A percentile compares a stretch with the other conserved stretches of the same genome.
These are phyloP conservation scores for Misopates orontium DNA, from an alignment of 257 asterid species.

Conservation along the genomic window DNA sequence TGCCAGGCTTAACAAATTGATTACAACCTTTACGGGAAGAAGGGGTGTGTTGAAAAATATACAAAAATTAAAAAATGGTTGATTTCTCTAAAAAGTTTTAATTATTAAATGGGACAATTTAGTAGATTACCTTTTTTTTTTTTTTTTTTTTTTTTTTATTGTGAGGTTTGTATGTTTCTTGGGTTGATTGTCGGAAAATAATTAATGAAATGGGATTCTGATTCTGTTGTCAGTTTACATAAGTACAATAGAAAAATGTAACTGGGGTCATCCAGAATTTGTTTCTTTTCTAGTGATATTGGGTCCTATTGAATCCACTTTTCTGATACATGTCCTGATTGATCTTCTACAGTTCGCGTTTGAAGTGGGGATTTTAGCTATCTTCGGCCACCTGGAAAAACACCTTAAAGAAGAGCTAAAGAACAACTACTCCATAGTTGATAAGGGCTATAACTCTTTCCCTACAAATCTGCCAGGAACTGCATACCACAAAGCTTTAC, in stretches of 20 bases:
- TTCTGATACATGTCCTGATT: constrained; percentile 11
- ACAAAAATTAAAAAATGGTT: no score
- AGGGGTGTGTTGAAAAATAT: no score
- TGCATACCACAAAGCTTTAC: constrained; percentile 61
- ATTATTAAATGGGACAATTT: no score
- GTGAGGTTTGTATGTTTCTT: no score
- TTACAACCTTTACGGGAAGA: no score
- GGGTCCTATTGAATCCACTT: neutral
- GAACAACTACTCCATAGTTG: constrained; percentile 62
- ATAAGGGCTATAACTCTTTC: constrained; percentile 86
- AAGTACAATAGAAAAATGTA: neutral
- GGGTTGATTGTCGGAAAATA: no score
- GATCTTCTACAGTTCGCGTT: constrained; percentile 48
- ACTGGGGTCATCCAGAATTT: neutral
- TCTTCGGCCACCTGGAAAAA: constrained; percentile 65
- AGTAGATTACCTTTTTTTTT: no score
- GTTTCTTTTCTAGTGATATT: neutral
- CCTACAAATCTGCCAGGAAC: constrained; percentile 86
- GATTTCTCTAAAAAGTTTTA: no score
- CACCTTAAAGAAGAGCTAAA: constrained; percentile 53
- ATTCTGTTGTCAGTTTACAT: neutral
- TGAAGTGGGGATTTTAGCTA: constrained; percentile 78
- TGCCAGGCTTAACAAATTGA: no score
- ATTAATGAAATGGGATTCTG: neutral
- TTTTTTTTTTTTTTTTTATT: no score